Evolutionary conservation across 164 flowering plant genomes (phyloP).

Genomic region (Echeveria elegans): DNA sequence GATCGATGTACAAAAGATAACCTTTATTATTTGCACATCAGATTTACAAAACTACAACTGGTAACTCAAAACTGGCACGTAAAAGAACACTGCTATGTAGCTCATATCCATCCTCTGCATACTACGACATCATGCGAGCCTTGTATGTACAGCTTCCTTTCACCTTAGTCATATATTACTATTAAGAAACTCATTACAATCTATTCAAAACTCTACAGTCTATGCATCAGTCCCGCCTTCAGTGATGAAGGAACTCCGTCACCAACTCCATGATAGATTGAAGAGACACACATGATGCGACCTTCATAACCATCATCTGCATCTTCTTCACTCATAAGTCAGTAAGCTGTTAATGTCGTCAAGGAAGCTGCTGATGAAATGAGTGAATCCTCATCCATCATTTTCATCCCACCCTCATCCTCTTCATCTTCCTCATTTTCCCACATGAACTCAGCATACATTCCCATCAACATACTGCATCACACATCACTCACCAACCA

Average conservation of each 20-base stretch:
- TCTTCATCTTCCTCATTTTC: slow-evolving; percentile 47
- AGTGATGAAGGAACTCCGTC: background rate
- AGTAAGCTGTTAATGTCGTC: background rate
- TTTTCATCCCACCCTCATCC: background rate
- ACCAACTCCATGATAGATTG: background rate
- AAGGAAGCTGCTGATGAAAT: background rate
- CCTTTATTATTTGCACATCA: background rate
- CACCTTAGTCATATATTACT: background rate
- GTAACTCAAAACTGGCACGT: background rate
- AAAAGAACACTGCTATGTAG: background rate
- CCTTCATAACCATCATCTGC: background rate
- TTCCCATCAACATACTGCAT: slow-evolving; percentile 42
- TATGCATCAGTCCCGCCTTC: background rate
- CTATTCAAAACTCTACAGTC: background rate
- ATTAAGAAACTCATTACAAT: background rate
- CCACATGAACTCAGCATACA: slow-evolving; percentile 54
- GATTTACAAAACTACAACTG: background rate
- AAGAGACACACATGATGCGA: background rate
- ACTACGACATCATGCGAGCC: background rate
- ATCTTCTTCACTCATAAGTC: background rate
- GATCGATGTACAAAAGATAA: background rate
- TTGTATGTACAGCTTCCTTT: background rate
- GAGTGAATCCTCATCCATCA: background rate
- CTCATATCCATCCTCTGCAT: background rate
- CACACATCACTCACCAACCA: background rate